phyloP scores from a whole-genome alignment of 1,284 basidiomycete species.

The Singerocomus inundabilis region DNA sequence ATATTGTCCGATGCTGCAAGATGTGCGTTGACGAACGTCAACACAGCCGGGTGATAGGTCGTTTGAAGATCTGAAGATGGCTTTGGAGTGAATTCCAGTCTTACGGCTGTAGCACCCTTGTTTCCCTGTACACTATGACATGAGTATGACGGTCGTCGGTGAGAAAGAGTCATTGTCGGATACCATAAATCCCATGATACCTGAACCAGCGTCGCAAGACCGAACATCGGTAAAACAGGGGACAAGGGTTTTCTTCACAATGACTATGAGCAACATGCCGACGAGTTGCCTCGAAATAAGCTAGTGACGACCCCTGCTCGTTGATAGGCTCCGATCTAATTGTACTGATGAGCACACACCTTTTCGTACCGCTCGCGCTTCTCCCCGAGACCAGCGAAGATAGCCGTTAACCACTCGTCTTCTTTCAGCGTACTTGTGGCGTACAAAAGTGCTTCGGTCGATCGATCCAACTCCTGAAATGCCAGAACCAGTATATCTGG shows the following conservation, averaged over 20 bases:
- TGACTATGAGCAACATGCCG: constrained; percentile 67
- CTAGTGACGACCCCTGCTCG: constrained; percentile 35
- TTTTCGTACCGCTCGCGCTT: constrained; percentile 62
- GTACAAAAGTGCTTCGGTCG: constrained; percentile 70
- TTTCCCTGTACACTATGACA: constrained; percentile 52
- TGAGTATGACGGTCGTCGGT: constrained; percentile 1
- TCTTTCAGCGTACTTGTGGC: constrained; percentile 58
- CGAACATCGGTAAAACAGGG: constrained; percentile 52
- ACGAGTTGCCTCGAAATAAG: constrained; percentile 73
- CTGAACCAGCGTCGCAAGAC: constrained; percentile 55
- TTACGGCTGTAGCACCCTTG: constrained; percentile 68
- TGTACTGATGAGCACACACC: constrained; percentile 36
- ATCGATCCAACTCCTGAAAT: constrained; percentile 76
- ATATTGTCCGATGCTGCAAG: constrained; percentile 80
- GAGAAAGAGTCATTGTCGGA: constrained; percentile 7
- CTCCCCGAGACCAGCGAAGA: constrained; percentile 69
- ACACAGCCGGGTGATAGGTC: constrained; percentile 39
- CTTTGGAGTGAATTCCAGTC: constrained; percentile 53
- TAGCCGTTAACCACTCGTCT: constrained; percentile 64
- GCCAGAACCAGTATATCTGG: constrained; percentile 69
- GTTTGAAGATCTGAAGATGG: constrained; percentile 8
- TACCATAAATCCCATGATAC: constrained; percentile 75
- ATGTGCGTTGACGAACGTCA: constrained; percentile 77
- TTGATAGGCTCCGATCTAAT: background rate
- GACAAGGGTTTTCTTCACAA: constrained; percentile 55